These are phyloP conservation scores for Lipomyces spencermartinsiae DNA, from an alignment of 805 yeast genomes.

Conservation along the genomic window DNA sequence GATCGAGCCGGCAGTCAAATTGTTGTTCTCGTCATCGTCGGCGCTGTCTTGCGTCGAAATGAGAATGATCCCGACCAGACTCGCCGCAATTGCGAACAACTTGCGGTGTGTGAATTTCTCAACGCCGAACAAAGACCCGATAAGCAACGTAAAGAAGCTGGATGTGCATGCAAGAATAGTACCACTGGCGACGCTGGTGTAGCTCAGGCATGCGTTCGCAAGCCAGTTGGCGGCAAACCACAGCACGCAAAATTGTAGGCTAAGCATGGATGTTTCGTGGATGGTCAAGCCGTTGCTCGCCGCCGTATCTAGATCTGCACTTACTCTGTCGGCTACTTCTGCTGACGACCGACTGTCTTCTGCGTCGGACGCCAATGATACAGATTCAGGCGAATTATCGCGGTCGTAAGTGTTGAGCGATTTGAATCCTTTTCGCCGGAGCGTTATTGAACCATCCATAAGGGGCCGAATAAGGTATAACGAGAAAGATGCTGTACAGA, in stretches of 20 bases:
- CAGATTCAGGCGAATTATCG: constrained; percentile 15
- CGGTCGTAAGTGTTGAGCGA: not conserved
- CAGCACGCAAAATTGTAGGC: constrained; percentile 80
- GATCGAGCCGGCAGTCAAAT: constrained; percentile 39
- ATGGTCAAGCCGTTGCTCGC: constrained; percentile 34
- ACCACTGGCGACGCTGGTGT: constrained; percentile 92
- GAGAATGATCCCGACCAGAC: constrained; percentile 78
- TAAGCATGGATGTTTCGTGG: constrained; percentile 71
- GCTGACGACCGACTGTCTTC: not conserved
- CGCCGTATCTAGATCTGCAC: constrained; percentile 9
- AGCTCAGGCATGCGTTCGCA: constrained; percentile 84
- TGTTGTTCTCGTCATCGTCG: constrained; percentile 29
- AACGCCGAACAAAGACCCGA: constrained; percentile 75
- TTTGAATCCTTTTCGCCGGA: not conserved
- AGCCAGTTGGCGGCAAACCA: constrained; percentile 93
- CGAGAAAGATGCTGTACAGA: constrained; percentile 84
- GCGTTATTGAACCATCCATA: constrained; percentile 38
- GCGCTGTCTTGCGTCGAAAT: constrained; percentile 74
- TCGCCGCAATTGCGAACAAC: constrained; percentile 69
- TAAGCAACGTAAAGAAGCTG: constrained; percentile 85
- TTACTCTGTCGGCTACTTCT: constrained; percentile 11
- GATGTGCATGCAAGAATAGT: constrained; percentile 92
- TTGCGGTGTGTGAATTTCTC: constrained; percentile 73
- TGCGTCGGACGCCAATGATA: not conserved
- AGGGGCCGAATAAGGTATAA: constrained; percentile 73